phyloP scores from a whole-genome alignment of 306 rosid genomes.

The Trifolium pratense region DNA sequence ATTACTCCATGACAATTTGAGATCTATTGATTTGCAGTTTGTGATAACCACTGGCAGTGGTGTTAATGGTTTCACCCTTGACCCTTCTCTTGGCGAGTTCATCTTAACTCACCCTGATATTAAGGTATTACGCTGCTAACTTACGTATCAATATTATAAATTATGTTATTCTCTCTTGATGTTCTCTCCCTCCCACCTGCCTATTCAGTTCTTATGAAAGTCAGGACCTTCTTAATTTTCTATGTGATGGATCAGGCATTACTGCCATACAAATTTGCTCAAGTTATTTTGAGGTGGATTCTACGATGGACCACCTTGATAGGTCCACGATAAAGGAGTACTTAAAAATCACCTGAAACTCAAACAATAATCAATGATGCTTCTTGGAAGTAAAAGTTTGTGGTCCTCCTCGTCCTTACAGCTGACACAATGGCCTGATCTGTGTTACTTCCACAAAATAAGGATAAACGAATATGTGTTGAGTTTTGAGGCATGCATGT shows the following conservation, averaged over 20 bases:
- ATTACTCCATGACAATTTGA: conserved; percentile 28
- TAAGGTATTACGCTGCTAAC: conserved; percentile 60
- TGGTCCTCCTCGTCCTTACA: neutral
- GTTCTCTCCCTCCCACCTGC: neutral
- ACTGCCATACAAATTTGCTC: neutral
- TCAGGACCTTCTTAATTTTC: neutral
- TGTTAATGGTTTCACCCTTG: conserved; percentile 92
- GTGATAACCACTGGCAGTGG: conserved; percentile 85
- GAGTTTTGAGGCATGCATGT: neutral
- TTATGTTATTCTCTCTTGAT: neutral
- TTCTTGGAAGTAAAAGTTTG: neutral
- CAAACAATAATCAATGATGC: neutral
- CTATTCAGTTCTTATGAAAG: conserved; percentile 9
- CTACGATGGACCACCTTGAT: neutral
- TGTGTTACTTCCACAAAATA: neutral
- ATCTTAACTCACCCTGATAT: conserved; percentile 93
- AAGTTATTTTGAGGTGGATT: neutral
- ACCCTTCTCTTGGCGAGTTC: conserved; percentile 97
- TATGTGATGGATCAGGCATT: conserved; percentile 13
- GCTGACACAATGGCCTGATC: neutral
- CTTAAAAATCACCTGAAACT: neutral
- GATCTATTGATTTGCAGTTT: conserved; percentile 57
- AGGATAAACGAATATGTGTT: neutral
- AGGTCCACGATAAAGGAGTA: neutral
- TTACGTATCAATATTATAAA: neutral